Base-by-base conservation (phyloP, 2,329 filamentous ascomycete species). In the Metarhizium rileyi region DNA sequence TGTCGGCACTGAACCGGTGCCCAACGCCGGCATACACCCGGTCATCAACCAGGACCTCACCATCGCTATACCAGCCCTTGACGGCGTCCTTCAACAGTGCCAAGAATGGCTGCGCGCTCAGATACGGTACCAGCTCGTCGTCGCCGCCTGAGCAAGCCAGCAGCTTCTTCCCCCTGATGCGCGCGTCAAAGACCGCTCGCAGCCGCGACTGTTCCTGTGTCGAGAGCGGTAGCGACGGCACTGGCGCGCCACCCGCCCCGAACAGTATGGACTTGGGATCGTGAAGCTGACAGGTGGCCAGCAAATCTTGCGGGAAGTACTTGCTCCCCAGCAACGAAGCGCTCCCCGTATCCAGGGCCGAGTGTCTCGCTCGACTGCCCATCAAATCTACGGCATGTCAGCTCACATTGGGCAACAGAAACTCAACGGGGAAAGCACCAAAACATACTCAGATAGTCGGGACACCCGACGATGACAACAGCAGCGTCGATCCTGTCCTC, bases 391-490 rank as follows among this genome's bases (percentile, higher is more conserved):
- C 6, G n/a, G n/a, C n/a, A 5, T 5, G n/a, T 20, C 5, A 35
- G 26, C 28, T 3, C 36, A 2, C 26, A 27, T 45, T 41, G 14
- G n/a, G 2, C 22, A 9, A 27, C 7, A 27, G 22, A 12, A 28
- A n/a, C 8, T 9, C 5, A 44, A 27, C 2, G 6, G n/a, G 12
- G 14, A 35, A 22, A 44, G 14, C 10, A 38, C 18, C 4, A 5
- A 26, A 28, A 45, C 18, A 20, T 58, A 81, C 86, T 74, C 55
- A 83, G 80, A 59, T 87, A 95, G 66, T 98, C 91, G 1, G 90
- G 89, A 65, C 90, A 95, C 1, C 91, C 93, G 48, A 97, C 87
- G 23, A 95, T 77, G 3, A 87, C 75, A 7, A 95, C 81, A 1
- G 80, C 90, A 0, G 86, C 83, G n/a, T 76, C 83, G 49, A 97